A percentile compares a stretch with the other conserved stretches of the same genome.
phyloP scores from a whole-genome alignment of 2,329 filamentous ascomycete genomes.

The Arthrobotrys conoides region DNA sequence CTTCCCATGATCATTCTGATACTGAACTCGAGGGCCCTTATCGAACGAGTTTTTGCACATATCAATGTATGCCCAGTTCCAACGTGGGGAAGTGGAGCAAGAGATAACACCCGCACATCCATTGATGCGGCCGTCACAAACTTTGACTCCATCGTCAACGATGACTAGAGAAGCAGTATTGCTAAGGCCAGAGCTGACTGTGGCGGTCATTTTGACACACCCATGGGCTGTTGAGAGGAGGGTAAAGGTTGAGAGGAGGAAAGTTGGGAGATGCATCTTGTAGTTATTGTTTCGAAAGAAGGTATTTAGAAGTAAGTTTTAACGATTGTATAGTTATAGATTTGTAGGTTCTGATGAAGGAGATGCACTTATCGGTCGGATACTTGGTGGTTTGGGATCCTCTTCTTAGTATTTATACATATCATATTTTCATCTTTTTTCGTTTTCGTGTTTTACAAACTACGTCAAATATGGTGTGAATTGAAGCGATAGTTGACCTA shows the following conservation, averaged over 20 bases:
- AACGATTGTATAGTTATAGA: background rate
- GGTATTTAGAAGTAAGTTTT: background rate
- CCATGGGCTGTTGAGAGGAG: slow-evolving; percentile 7
- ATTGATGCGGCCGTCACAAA: slow-evolving; percentile 26
- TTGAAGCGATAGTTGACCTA: background rate
- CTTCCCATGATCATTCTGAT: slow-evolving; percentile 41
- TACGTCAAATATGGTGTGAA: background rate
- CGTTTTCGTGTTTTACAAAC: background rate
- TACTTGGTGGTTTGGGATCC: background rate
- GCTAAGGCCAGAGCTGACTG: slow-evolving; percentile 15
- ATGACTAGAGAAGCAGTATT: slow-evolving; percentile 16
- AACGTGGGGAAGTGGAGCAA: slow-evolving; percentile 35
- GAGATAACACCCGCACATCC: slow-evolving; percentile 27
- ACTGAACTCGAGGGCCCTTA: slow-evolving; percentile 26
- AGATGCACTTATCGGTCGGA: background rate
- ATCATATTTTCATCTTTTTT: background rate
- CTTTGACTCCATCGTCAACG: slow-evolving; percentile 32
- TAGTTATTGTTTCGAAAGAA: background rate
- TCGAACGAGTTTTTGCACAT: slow-evolving; percentile 44
- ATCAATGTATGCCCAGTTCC: slow-evolving; percentile 37
- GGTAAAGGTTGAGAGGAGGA: slow-evolving; percentile 6
- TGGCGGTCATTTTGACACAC: slow-evolving; percentile 30
- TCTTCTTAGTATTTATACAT: slow-evolving; percentile 7
- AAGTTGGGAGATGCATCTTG: slow-evolving; percentile 23
- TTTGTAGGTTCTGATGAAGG: background rate